A percentile compares a stretch with the other conserved stretches of the same genome.
These are phyloP conservation scores for Cryptococcus sp. DNA, from an alignment of 1,284 basidiomycete species.

Conservation along the genomic window DNA sequence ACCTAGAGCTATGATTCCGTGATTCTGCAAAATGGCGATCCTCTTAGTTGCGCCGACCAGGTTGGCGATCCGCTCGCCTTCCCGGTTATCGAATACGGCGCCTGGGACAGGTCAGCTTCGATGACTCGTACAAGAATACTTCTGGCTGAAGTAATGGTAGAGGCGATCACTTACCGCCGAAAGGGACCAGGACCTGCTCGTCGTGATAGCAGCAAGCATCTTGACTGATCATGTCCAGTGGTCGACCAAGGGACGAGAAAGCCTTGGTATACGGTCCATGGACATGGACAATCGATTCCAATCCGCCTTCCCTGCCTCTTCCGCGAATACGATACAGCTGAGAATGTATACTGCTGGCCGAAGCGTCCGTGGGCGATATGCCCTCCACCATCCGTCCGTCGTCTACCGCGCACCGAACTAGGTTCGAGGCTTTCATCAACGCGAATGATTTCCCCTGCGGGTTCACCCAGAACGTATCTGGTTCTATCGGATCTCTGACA, in stretches of 20 bases:
- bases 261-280: constrained; percentile 47
- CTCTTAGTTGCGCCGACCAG: constrained; percentile 25
- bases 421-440: constrained; percentile 38
- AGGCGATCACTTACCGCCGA: constrained; percentile 34
- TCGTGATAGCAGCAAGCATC: constrained; percentile 45
- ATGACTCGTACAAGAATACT: neutral
- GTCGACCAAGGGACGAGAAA: constrained; percentile 29
- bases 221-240: constrained; percentile 47
- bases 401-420: constrained; percentile 33
- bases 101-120: constrained; percentile 13
- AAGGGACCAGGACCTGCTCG: constrained; percentile 42
- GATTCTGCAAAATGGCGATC: constrained; percentile 46
- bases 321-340: constrained; percentile 40
- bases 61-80: constrained; percentile 43
- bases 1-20: constrained; percentile 41
- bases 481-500: constrained; percentile 44
- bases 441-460: constrained; percentile 44
- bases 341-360: constrained; percentile 42
- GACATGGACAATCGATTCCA: constrained; percentile 45
- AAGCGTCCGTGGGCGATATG: constrained; percentile 37
- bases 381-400: constrained; percentile 42
- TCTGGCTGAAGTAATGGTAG: neutral
- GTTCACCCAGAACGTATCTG: constrained; percentile 48
- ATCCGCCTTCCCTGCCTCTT: constrained; percentile 27
- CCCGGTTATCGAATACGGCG: constrained; percentile 42